Base-by-base conservation (phyloP, 805 yeast genomes). In the Ogataea pignaliae region DNA sequence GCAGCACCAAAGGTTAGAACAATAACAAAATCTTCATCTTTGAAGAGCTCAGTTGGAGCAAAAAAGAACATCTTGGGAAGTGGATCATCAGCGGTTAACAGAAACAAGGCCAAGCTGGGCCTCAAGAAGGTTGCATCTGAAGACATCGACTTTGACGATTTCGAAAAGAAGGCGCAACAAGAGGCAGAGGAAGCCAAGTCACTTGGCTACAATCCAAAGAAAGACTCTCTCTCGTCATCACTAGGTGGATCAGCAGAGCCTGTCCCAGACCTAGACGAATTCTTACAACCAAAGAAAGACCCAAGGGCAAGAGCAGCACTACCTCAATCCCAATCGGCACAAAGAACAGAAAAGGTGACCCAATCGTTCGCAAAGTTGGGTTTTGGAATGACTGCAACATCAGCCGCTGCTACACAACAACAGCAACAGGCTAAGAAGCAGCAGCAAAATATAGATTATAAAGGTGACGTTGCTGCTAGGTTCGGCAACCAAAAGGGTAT, bases 401-500 rank as follows among this genome's bases (percentile, higher is more conserved):
- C 73, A 46, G 81, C 85, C 35, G 65, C 68, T n/a, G 70, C 73
- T 10, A 41, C 51, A 13, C 50, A 50, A 29, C 14, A 53, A 13
- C 17, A 53, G 5, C 56, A 48, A 30, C 26, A 21, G 26, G 26
- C 26, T 7, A 21, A 21, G 26, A 61, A 57, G 45, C 59, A 53
- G 42, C 51, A 57, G 29, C 64, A 71, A 34, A 63, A 58, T 42
- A 55, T 63, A 43, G 73, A 74, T 54, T 85, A 85, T 61, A 80
- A 88, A 1, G 93, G 93, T 32, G 83, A 82, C 52, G 85, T 85
- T 29, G 80, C 78, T 33, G 73, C 71, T 57, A 87, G 88, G 69
- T 93, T 77, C 61, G 97, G 97, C 44, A 71, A 70, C 34, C 97
- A 90, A 63, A 91, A 88, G 75, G 96, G 90, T 39, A 93, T 93